Evolutionary conservation across 371 early-diverging fungal species (phyloP), one percentile per base, ranked within the genome.

Genomic region (Capillidium heterosporum): DNA sequence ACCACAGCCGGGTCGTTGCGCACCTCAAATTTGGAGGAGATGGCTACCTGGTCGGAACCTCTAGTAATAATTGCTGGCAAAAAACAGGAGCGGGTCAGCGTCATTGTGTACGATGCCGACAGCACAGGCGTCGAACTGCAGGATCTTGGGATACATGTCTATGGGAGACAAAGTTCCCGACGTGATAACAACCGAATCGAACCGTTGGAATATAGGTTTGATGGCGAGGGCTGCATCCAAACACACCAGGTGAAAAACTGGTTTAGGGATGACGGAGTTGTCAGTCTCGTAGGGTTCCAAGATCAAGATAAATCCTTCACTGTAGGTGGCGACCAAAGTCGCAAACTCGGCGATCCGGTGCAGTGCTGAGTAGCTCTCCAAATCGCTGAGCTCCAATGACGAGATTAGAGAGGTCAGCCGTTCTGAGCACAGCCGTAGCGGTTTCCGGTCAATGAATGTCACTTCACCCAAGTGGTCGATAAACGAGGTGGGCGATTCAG

Each of bases 111-210:
- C 71, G 92, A 90, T 65, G 89, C 84, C 65, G 81, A 75, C 0
- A 95, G 82, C 0, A 81, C 82, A 0, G 86, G 77, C 35, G 71
- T 70, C n/a, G 71, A 99, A 97, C 40, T 89, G 82, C 15, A 99
- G 74, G 61, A 99, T 88, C 57, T 85, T 85, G n/a, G 99, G 97
- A 65, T 99, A 99, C 82, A 99, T 91, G 42, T 97, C 96, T 64
- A 98, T 72, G 0, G 99, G 99, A 26, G 97, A 95, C 32, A 99
- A 75, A 17, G 99, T 99, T 60, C 99, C 99, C 0, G 98, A 97
- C 0, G 99, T 99, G 62, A 99, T 98, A 42, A 99, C 85, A 1
- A 99, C 99, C 10, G 93, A 85, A 54, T 83, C 84, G 68, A 98
- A 99, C 35, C 92, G 80, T 35, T 87, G 79, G 78, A 98, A 97